A percentile compares a stretch with the other conserved stretches of the same genome.
phyloP scores from a whole-genome alignment of 352 stramenopile genomes.

The Phytophthora syringae region DNA sequence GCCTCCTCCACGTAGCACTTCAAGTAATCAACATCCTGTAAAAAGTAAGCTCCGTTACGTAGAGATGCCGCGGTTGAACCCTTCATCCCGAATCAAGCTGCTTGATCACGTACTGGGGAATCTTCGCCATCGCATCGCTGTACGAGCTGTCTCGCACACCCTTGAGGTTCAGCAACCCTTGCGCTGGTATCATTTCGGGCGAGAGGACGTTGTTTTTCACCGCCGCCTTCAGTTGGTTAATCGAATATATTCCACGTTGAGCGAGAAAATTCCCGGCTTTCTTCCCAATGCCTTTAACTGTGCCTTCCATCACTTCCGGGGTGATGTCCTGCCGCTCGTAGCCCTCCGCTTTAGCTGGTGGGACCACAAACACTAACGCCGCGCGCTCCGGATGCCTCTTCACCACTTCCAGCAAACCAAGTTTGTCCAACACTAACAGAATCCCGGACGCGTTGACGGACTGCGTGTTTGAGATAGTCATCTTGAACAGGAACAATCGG shows the following conservation, averaged over 20 bases:
- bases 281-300: no score
- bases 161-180: no score
- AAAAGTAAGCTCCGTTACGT: no score
- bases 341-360: not conserved
- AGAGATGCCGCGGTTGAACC: no score
- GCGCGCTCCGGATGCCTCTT: not conserved
- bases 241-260: not conserved
- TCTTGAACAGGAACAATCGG: constrained; percentile 2
- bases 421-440: no score
- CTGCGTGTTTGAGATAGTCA: not conserved
- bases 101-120: not conserved
- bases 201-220: not conserved
- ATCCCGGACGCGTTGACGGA: not conserved
- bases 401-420: not conserved
- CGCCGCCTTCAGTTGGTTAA: not conserved
- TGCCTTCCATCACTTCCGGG: no score
- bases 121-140: not conserved
- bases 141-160: not conserved
- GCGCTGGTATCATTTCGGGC: not conserved
- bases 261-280: no score
- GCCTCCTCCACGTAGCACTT: no score
- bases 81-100: no score
- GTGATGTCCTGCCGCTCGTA: not conserved
- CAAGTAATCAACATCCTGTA: no score
- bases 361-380: constrained; percentile 1